Percentiles rank a stretch among this genome's conserved stretches.
phyloP scores from a whole-genome alignment of 208 protist genomes.

The Leishmania arabica region DNA sequence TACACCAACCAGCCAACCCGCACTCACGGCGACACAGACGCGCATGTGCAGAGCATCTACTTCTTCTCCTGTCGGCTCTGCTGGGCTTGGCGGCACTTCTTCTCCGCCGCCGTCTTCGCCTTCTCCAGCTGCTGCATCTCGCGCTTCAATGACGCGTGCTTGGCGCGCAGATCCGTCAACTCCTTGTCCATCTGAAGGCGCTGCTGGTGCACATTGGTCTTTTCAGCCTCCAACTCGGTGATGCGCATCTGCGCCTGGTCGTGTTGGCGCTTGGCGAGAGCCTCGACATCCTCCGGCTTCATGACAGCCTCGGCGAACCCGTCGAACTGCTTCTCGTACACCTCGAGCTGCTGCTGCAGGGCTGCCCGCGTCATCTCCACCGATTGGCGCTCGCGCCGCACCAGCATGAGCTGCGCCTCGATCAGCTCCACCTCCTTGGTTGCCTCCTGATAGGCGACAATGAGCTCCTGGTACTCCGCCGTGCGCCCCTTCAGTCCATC shows the following conservation, averaged over 20 bases:
- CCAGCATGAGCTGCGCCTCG: slow-evolving; percentile 48
- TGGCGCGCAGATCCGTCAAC: slow-evolving; percentile 47
- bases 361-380: slow-evolving; percentile 34
- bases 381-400: slow-evolving; percentile 51
- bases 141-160: slow-evolving; percentile 53
- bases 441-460: slow-evolving; percentile 43
- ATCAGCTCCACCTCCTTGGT: slow-evolving; percentile 54
- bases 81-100: slow-evolving; percentile 76
- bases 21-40: background rate
- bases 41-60: background rate
- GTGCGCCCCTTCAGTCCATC: slow-evolving; percentile 39
- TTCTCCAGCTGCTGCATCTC: slow-evolving; percentile 62
- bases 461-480: slow-evolving; percentile 50
- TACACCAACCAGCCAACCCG: background rate
- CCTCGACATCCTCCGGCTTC: slow-evolving; percentile 61
- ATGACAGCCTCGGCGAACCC: slow-evolving; percentile 47
- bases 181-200: slow-evolving; percentile 78
- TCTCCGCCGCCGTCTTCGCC: slow-evolving; percentile 54
- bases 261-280: slow-evolving; percentile 45
- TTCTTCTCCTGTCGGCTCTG: slow-evolving; percentile 30
- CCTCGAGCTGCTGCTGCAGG: slow-evolving; percentile 64
- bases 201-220: slow-evolving; percentile 56
- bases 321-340: slow-evolving; percentile 68
- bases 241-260: slow-evolving; percentile 51
- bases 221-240: slow-evolving; percentile 53